Evolutionary conservation across 129 eudicot species (phyloP), one percentile per base, ranked within the genome.

Genomic region (Lactuca saligna): DNA sequence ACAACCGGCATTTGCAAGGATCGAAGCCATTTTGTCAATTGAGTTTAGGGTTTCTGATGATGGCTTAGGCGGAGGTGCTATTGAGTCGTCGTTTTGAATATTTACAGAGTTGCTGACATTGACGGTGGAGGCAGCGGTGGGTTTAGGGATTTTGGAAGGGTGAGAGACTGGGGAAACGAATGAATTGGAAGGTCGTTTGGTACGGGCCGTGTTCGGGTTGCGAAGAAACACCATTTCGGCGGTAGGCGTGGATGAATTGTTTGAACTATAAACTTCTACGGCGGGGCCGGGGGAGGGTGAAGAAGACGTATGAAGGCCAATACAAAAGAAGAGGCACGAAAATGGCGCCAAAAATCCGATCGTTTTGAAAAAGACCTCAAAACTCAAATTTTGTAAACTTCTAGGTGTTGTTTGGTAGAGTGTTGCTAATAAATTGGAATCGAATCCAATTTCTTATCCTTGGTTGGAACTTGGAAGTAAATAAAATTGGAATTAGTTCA

Each of bases 1-100:
- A 61, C 94, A 86, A 1, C 96, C 94, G 32, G 94, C 88, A 7
- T 86, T 83, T 3, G 94, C 96, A 7, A 89, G 82, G 14, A 86
- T 83, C 0, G 91, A 71, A 3, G 72, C 75, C 86, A 84, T 65
- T 53, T 77, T 71, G 25, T 89, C 82, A 10, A 84, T 57, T 17
- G 83, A 61, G 34, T 8, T 66, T 62, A 69, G 73, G 74, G 73
- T 48, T 76, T 59, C 66, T 51, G 80, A 55, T 9, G 65, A n/a
- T 16, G 60, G 73, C 44, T 71, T 67, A 35, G 77, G 78, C 38
- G 67, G 65, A 7, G 75, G 71, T 54, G 61, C 17, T 48, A 51
- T 60, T 31, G 76, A 34, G 62, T 61, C 54, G 61, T 49, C 41
- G 61, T 49, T 17, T 35, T 65, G 70, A 65, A 48, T 31, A n/a